phyloP scores from a whole-genome alignment of 495 filamentous ascomycete genomes.

The Xylaria intraflava region DNA sequence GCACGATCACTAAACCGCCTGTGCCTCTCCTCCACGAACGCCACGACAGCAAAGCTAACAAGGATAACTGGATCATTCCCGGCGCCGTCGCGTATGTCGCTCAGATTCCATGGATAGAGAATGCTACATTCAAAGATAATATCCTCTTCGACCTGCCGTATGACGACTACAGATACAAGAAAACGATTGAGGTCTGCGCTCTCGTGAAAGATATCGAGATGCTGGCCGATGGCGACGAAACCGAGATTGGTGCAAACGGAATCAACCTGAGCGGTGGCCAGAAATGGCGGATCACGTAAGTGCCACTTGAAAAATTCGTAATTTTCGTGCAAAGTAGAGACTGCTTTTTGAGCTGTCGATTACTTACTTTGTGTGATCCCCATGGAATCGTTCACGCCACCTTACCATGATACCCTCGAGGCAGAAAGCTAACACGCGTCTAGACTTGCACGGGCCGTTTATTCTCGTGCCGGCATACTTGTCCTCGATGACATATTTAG shows the following conservation, averaged over 20 bases:
- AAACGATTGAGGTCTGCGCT: conserved; percentile 63
- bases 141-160: conserved; percentile 69
- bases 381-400: background rate
- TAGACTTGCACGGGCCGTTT: conserved; percentile 65
- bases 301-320: background rate
- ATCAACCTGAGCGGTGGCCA: conserved; percentile 83
- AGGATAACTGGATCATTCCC: conserved; percentile 64
- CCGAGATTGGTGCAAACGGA: conserved; percentile 75
- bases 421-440: background rate
- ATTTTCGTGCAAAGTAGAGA: too few species aligned
- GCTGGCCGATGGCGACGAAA: conserved; percentile 65
- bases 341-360: background rate
- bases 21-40: conserved; percentile 39
- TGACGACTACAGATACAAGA: conserved; percentile 55
- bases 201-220: conserved; percentile 67
- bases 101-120: conserved; percentile 84
- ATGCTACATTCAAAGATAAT: conserved; percentile 68
- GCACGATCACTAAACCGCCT: conserved; percentile 46
- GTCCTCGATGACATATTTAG: conserved; percentile 84
- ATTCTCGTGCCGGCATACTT: conserved; percentile 72
- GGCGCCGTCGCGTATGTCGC: conserved; percentile 67
- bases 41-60: conserved; percentile 52
- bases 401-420: background rate
- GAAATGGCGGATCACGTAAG: conserved; percentile 64
- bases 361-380: background rate